Percentiles rank a stretch among this genome's conserved stretches.
Conservation (phyloP, 192 early-diverging fungal genomes). For the Coemansia sp. region DNA sequence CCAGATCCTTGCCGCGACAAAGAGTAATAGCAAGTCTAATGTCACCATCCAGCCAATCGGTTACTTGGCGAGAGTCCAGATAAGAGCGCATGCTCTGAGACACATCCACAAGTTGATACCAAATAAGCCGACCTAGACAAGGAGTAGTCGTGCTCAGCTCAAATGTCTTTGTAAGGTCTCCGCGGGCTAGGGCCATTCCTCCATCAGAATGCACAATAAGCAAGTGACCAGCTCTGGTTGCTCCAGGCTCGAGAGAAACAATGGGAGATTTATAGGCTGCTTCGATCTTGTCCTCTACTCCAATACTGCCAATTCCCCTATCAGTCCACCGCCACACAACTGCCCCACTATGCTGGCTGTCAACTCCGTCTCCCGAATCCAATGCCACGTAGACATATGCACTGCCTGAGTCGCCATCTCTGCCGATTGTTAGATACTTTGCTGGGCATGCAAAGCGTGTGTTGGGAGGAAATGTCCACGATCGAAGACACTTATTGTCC, state of each 20-base stretch:
- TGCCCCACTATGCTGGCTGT: conserved; percentile 10
- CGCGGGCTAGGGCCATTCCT: conserved; percentile 24
- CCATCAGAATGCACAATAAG: conserved; percentile 42
- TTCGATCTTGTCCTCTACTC: conserved; percentile 43
- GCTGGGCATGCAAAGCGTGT: conserved; percentile 54
- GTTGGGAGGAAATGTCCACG: conserved; percentile 50
- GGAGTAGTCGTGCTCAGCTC: conserved; percentile 14
- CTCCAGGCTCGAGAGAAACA: conserved; percentile 40
- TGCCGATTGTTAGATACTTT: conserved; percentile 31
- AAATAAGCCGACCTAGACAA: conserved; percentile 20
- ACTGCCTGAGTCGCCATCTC: conserved; percentile 11
- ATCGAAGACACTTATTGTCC: conserved; percentile 54
- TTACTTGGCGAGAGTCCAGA: conserved; percentile 50
- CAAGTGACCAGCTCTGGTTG: conserved; percentile 29
- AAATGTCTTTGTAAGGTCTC: conserved; percentile 17
- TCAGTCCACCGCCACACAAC: conserved; percentile 55
- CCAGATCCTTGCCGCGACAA: conserved; percentile 17
- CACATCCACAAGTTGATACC: conserved; percentile 50
- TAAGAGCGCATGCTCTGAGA: conserved; percentile 56
- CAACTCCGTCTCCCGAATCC: conserved; percentile 27
- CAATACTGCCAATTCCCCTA: conserved; percentile 46
- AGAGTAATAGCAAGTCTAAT: conserved; percentile 30
- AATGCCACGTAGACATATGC: conserved; percentile 43
- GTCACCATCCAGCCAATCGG: conserved; percentile 47
- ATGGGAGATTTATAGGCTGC: conserved; percentile 16